Evolutionary conservation across 768 basidiomycete species (phyloP), one percentile per base, ranked within the genome.

Genomic region (Guyanaporus albipodus): DNA sequence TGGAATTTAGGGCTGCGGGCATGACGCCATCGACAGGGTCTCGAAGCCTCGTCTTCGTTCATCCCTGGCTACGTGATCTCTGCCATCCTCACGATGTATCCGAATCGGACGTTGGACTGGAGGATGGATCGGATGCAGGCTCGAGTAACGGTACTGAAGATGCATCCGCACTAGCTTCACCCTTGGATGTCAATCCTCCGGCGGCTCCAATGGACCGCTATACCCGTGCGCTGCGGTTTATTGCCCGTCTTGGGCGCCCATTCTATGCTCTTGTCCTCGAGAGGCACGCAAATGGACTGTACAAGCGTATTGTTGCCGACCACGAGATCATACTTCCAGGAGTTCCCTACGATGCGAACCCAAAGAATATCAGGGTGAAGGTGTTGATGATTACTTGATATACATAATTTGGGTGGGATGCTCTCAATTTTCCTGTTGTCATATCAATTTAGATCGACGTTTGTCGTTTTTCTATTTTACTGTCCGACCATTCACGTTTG

Each of bases 41-140:
- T 1, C 36, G 37, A 6, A 36, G 35, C 12, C 35, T 46, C 1
- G 11, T 46, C 3, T 48, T 55, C 8, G 47, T 53, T 3, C 23
- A 50, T 15, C 54, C 52, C 0, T 54, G 54, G 52, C 12, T 53
- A 27, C 44, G 14, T n/a, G 48, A 48, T 36, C 32, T 55, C 15
- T 2, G 24, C 2, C 37, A 29, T 15, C 28, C 9, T 2, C 24
- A n/a, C 7, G 46, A 41, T 22, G 36, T 12, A 3, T 29, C 26
- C 11, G 22, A 11, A 6, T 24, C 8, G 8, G 35, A 38, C 4
- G 44, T 42, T 5, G 41, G 26, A 5, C 2, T 1, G 9, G 46
- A 47, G 14, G 24, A 2, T 3, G 42, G 38, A 10, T 43, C 31
- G 4, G 19, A 31, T 19, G 4, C 9, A 4, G 18, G 27, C 26